Percentiles rank a stretch among this genome's conserved stretches.
Evolutionary conservation across 1,284 basidiomycete species (phyloP).

Genomic region (Moniliella sp.): DNA sequence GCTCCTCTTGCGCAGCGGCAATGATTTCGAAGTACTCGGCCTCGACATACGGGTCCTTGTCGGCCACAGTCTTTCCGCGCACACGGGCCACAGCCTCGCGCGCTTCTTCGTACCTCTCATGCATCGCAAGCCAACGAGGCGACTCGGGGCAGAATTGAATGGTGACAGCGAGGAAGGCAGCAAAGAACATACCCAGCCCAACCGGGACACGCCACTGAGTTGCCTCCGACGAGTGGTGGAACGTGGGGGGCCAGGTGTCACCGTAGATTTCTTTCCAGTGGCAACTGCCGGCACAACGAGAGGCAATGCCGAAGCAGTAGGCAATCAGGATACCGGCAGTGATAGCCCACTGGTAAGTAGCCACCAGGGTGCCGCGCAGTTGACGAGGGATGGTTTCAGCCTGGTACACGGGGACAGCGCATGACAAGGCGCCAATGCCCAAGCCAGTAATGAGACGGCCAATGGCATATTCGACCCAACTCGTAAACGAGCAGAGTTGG

Average conservation of each 20-base stretch:
- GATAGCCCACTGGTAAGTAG: slow-evolving; percentile 43
- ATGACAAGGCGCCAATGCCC: slow-evolving; percentile 6
- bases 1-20: not conserved
- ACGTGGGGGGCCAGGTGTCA: too few relatives aligned
- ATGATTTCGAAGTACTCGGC: not conserved
- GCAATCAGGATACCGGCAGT: slow-evolving; percentile 45
- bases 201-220: slow-evolving; percentile 54
- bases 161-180: slow-evolving; percentile 37
- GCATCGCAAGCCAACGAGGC: slow-evolving; percentile 65
- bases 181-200: slow-evolving; percentile 43
- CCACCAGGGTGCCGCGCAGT: slow-evolving; percentile 62
- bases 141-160: slow-evolving; percentile 46
- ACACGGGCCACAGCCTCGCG: slow-evolving; percentile 44
- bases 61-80: too few relatives aligned
- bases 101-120: slow-evolving; percentile 42
- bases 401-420: slow-evolving; percentile 56
- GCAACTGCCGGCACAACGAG: too few relatives aligned
- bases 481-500: slow-evolving; percentile 4
- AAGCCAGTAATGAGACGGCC: slow-evolving; percentile 20
- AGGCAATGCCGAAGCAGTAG: too few relatives aligned
- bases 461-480: slow-evolving; percentile 7
- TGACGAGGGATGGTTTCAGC: slow-evolving; percentile 53
- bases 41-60: too few relatives aligned
- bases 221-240: slow-evolving; percentile 16
- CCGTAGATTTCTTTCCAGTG: too few relatives aligned